Evolutionary conservation across 2,329 filamentous ascomycete genomes (phyloP).

Genomic region (Verticillium alfalfae): DNA sequence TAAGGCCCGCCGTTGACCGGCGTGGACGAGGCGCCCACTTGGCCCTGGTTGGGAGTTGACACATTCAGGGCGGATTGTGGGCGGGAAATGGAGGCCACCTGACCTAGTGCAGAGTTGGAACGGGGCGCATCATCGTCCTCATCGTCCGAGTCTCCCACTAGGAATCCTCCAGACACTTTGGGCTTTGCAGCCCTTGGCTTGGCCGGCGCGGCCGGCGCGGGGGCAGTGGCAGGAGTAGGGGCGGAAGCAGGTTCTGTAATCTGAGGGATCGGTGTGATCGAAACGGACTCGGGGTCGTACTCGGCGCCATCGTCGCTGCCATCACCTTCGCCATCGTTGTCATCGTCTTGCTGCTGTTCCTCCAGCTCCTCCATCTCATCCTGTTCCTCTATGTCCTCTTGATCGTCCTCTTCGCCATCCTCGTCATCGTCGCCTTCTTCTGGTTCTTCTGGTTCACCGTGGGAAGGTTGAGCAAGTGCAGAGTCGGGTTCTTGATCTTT

Average conservation of each 20-base stretch:
- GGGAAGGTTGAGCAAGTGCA: slow-evolving; percentile 36
- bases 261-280: slow-evolving; percentile 23
- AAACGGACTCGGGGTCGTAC: slow-evolving; percentile 54
- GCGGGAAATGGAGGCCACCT: slow-evolving; percentile 5
- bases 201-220: slow-evolving; percentile 8
- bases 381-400: background rate
- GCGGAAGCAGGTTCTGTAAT: slow-evolving; percentile 21
- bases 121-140: slow-evolving; percentile 33
- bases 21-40: slow-evolving; percentile 4
- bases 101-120: slow-evolving; percentile 3
- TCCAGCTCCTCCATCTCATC: background rate
- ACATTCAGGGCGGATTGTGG: slow-evolving; percentile 10
- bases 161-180: slow-evolving; percentile 54
- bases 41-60: slow-evolving; percentile 9
- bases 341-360: background rate
- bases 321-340: slow-evolving; percentile 28
- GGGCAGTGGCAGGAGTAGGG: slow-evolving; percentile 23
- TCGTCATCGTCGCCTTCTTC: background rate
- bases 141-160: slow-evolving; percentile 55
- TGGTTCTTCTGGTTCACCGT: slow-evolving; percentile 18
- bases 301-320: slow-evolving; percentile 41
- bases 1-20: slow-evolving; percentile 14
- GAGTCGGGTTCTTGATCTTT: slow-evolving; percentile 42
- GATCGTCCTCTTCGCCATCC: background rate
- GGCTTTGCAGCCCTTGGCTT: slow-evolving; percentile 40